phyloP scores from a whole-genome alignment of 2,329 filamentous ascomycete genomes.

The Epichloe gansuensis region DNA sequence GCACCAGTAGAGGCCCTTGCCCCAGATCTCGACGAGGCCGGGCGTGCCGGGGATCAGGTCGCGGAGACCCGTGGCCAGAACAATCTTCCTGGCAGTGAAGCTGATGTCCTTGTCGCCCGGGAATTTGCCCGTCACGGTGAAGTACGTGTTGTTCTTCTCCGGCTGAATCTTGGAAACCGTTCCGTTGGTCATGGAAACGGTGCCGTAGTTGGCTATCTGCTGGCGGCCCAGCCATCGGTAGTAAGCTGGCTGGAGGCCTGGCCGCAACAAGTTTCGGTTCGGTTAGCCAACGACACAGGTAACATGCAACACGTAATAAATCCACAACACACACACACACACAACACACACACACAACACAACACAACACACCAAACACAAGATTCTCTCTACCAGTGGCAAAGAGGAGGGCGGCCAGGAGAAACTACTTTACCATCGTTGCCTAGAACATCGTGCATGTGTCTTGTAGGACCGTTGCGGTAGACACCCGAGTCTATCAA shows the following conservation, averaged over 20 bases:
- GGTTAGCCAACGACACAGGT: neutral
- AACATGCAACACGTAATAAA: neutral
- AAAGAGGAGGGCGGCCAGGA: neutral
- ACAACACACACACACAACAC: too few species aligned
- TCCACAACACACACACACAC: neutral
- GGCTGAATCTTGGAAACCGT: constrained; percentile 34
- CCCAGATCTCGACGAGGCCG: constrained; percentile 42
- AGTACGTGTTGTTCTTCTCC: constrained; percentile 29
- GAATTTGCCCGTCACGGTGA: constrained; percentile 25
- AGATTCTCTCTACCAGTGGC: too few species aligned
- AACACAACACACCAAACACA: too few species aligned
- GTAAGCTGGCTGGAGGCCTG: constrained; percentile 42
- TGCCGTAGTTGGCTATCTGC: constrained; percentile 39
- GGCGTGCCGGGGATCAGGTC: constrained; percentile 44
- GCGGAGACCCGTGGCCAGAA: constrained; percentile 44
- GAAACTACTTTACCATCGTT: constrained; percentile 35
- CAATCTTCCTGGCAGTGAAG: constrained; percentile 38
- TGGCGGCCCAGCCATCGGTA: constrained; percentile 42
- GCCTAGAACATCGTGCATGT: constrained; percentile 50
- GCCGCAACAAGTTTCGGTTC: too few species aligned
- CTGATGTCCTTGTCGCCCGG: constrained; percentile 12
- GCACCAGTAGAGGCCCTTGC: constrained; percentile 50
- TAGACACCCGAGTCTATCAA: constrained; percentile 48
- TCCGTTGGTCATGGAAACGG: constrained; percentile 36
- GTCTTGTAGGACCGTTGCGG: constrained; percentile 41